These are phyloP conservation scores for Themeda triandra DNA, from an alignment of 176 grass and related monocot genomes.

Conservation along the genomic window DNA sequence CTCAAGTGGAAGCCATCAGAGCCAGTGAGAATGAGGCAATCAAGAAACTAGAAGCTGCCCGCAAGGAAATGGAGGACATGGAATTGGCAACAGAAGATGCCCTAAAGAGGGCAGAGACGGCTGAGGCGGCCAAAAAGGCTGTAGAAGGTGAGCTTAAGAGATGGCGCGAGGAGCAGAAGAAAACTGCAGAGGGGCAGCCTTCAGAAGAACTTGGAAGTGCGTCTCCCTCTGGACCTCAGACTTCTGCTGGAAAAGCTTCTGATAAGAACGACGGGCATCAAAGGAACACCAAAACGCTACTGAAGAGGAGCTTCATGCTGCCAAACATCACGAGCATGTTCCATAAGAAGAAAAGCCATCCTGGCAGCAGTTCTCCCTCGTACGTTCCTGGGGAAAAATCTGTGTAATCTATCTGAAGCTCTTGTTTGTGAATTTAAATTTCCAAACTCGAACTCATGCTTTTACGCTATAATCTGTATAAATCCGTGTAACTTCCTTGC, in stretches of 20 bases:
- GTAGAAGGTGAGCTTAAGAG: slow-evolving; percentile 91
- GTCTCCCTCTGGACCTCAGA: slow-evolving; percentile 27
- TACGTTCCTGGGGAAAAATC: slow-evolving; percentile 52
- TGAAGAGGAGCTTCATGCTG: slow-evolving; percentile 71
- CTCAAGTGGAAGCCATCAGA: slow-evolving; percentile 82
- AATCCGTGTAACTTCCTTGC: slow-evolving; percentile 16
- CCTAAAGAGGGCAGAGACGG: slow-evolving; percentile 87
- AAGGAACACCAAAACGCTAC: slow-evolving; percentile 28
- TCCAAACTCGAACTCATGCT: slow-evolving; percentile 19
- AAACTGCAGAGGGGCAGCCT: slow-evolving; percentile 52
- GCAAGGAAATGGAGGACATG: slow-evolving; percentile 94
- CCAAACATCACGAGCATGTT: slow-evolving; percentile 71
- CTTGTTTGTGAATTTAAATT: slow-evolving; percentile 23
- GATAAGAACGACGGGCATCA: slow-evolving; percentile 55
- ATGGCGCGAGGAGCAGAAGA: slow-evolving; percentile 79
- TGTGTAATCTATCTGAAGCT: slow-evolving; percentile 40
- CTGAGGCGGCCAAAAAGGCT: slow-evolving; percentile 86
- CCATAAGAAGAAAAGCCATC: slow-evolving; percentile 67
- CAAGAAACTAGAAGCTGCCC: slow-evolving; percentile 61
- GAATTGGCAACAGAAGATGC: slow-evolving; percentile 84
- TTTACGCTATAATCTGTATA: slow-evolving; percentile 31
- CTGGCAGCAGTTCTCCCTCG: slow-evolving; percentile 52
- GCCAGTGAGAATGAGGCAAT: slow-evolving; percentile 89
- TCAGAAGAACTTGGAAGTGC: slow-evolving; percentile 31
- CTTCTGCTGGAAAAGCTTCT: slow-evolving; percentile 33